Evolutionary conservation across 2,329 filamentous ascomycete species (phyloP).

Genomic region (Hymenoscyphus fructigenus): DNA sequence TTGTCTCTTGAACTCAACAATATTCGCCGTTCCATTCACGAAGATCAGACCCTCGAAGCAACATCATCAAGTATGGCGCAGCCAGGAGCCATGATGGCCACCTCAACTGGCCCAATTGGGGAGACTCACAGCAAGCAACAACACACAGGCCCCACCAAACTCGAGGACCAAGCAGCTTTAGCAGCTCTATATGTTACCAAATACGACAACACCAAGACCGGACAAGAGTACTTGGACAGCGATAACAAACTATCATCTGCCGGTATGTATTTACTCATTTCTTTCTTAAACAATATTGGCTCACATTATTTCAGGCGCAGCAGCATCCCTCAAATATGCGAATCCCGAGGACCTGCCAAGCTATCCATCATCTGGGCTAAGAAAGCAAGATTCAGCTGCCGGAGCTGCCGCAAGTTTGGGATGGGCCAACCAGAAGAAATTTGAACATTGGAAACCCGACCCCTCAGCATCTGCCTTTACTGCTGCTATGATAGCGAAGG

Average conservation of each 20-base stretch:
- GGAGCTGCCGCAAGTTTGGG: slow-evolving; percentile 73
- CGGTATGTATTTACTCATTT: neutral
- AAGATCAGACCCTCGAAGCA: neutral
- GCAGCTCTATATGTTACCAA: slow-evolving; percentile 58
- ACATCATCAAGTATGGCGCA: slow-evolving; percentile 6
- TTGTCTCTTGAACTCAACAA: neutral
- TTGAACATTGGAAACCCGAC: slow-evolving; percentile 66
- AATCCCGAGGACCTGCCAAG: slow-evolving; percentile 71
- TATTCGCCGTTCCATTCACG: neutral
- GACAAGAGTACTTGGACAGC: slow-evolving; percentile 3
- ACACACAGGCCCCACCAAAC: slow-evolving; percentile 29
- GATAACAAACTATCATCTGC: slow-evolving; percentile 12
- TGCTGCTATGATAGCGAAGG: slow-evolving; percentile 57
- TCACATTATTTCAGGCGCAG: slow-evolving; percentile 47
- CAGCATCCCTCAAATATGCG: slow-evolving; percentile 67
- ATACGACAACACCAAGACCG: slow-evolving; percentile 21
- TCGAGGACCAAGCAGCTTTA: slow-evolving; percentile 53
- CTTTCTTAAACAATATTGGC: neutral
- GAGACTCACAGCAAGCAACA: slow-evolving; percentile 21
- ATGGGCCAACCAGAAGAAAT: slow-evolving; percentile 65
- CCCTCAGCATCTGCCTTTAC: slow-evolving; percentile 58
- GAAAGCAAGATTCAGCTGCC: slow-evolving; percentile 57
- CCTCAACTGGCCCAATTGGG: slow-evolving; percentile 22
- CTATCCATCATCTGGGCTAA: slow-evolving; percentile 62
- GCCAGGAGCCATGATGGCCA: slow-evolving; percentile 14